phyloP scores from a whole-genome alignment of 495 filamentous ascomycete genomes.

The Hypoxylon lienhwacheense region DNA sequence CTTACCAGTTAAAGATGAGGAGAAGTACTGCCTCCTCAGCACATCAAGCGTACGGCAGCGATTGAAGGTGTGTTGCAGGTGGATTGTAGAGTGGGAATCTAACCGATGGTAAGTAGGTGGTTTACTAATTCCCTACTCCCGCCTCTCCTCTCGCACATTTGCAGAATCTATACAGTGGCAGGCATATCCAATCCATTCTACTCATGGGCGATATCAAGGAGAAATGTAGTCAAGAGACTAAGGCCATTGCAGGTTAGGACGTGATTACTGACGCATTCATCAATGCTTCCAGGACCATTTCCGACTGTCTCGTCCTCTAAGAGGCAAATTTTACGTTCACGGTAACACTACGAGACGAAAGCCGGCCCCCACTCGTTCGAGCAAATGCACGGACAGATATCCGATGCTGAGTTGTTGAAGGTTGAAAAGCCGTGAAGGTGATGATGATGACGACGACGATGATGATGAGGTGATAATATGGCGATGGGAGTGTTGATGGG shows the following conservation, averaged over 20 bases:
- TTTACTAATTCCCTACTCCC: background rate
- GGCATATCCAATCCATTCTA: background rate
- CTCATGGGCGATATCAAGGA: background rate
- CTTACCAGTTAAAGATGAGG: conserved; percentile 71
- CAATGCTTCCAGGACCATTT: conserved; percentile 31
- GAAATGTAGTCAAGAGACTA: conserved; percentile 1
- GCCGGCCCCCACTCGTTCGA: background rate
- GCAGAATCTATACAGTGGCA: background rate
- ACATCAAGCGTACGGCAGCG: conserved; percentile 76
- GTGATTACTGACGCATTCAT: conserved; percentile 22
- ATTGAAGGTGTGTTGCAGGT: conserved; percentile 73
- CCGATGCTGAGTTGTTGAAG: background rate
- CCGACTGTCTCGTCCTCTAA: conserved; percentile 36
- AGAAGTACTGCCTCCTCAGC: conserved; percentile 74
- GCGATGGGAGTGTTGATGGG: too few relatives aligned
- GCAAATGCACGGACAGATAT: background rate
- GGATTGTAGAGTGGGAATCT: conserved; percentile 73
- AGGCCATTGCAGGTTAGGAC: conserved; percentile 7
- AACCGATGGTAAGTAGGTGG: conserved; percentile 74
- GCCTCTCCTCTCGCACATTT: background rate
- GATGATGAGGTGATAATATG: too few relatives aligned
- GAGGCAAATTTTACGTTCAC: background rate
- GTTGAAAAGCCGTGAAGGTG: background rate
- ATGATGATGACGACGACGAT: too few relatives aligned
- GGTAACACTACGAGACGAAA: background rate